phyloP scores from a whole-genome alignment of 257 asterid genomes.

The Plantago elongata region DNA sequence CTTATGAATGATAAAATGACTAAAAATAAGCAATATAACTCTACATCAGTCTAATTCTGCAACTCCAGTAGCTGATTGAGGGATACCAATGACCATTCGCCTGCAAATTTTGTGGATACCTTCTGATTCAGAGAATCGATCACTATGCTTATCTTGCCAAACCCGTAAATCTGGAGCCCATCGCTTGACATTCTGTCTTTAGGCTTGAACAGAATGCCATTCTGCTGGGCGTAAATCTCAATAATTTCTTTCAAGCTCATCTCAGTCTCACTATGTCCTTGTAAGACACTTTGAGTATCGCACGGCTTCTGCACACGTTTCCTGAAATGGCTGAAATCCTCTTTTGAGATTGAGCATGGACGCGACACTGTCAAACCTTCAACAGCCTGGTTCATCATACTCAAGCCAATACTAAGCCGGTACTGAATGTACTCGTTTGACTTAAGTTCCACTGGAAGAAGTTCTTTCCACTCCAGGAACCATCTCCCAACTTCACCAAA shows the following conservation, averaged over 20 bases:
- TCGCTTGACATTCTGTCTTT: constrained; percentile 76
- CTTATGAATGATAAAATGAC: neutral
- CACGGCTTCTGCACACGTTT: constrained; percentile 28
- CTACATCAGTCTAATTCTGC: constrained; percentile 47
- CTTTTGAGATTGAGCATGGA: constrained; percentile 51
- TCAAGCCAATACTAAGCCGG: constrained; percentile 58
- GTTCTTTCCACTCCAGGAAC: constrained; percentile 84
- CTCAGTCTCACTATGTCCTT: constrained; percentile 27
- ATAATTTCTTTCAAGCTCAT: constrained; percentile 55
- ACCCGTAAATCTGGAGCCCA: constrained; percentile 86
- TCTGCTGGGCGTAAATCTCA: constrained; percentile 45
- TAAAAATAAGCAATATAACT: neutral
- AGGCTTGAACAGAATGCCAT: constrained; percentile 49
- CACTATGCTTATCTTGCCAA: constrained; percentile 64
- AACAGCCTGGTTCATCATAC: constrained; percentile 78
- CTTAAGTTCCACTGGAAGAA: constrained; percentile 62
- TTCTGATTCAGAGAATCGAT: constrained; percentile 63
- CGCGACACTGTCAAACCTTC: constrained; percentile 74
- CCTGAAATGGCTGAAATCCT: constrained; percentile 51
- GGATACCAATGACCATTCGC: constrained; percentile 56
- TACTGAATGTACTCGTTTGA: constrained; percentile 57
- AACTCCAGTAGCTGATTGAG: constrained; percentile 71
- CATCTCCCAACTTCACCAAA: constrained; percentile 72
- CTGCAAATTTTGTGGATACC: constrained; percentile 63
- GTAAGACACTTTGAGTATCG: too few relatives aligned